Base-by-base conservation (phyloP, 352 stramenopile species). In the Phytophthora tentaculata region DNA sequence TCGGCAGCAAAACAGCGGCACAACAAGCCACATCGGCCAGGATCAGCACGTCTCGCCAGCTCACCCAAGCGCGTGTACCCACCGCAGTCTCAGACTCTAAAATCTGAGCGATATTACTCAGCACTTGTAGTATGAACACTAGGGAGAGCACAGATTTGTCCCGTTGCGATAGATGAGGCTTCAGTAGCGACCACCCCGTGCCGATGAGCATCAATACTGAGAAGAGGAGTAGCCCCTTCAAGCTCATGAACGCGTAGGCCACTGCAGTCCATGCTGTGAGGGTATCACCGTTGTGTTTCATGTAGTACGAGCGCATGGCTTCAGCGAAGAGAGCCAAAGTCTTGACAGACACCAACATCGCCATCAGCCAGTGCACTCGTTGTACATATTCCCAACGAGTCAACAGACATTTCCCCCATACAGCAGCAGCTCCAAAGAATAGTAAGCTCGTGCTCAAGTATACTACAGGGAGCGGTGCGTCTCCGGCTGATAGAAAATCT, bases 181-280 rank as follows among this genome's bases (percentile, higher is more conserved):
- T 99, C 52, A 99, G 78, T 47, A 99, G 86, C 51, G 89, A 98
- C 96, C 96, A 99, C 16, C 97, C 97, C 53, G 93, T 98, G 56
- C 97, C 97, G 69, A 99, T 98, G 29, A 99, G 86, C 23, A 99
- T 74, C 50, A 99, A 89, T n/a, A 99, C 96, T 7, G 96, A 91
- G 69, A 99, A 99, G n/a, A 99, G 84, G 64, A 98, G 94, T 44
- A 98, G 85, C 23, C 96, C 94, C 69, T 99, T 99, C 17, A 99
- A 73, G 60, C 97, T 98, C 50, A 91, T 80, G 71, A 99, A 97
- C 6, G 95, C 77, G 77, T 99, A 99, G 64, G 96, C 99, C 6
- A 99, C 76, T 9, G 84, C 72, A n/a, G 83, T 83, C 92, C 97
- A 99, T 54, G 89, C 87, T 47, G 97, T 97, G 22, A 95, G 69